Evolutionary conservation across 176 grass and related monocot genomes (phyloP).

Genomic region (Dactylis glomerata): DNA sequence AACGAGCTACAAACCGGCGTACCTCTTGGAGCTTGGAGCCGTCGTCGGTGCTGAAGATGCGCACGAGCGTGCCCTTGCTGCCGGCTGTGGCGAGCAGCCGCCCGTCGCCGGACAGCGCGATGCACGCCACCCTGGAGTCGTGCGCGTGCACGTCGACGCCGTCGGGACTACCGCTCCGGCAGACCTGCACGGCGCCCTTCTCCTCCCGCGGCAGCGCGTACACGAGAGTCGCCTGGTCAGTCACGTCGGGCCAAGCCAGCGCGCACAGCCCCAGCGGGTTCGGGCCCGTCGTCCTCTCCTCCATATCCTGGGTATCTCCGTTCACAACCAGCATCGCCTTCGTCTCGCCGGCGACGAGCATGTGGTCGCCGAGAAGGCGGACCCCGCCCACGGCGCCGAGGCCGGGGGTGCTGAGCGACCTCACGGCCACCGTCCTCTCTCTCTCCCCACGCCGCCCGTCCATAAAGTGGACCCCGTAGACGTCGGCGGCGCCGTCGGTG

Average conservation of each 20-base stretch:
- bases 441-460: neutral
- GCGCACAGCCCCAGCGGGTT: constrained; percentile 70
- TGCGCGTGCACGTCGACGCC: constrained; percentile 50
- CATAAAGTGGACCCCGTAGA: neutral
- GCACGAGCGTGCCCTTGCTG: constrained; percentile 68
- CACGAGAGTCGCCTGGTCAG: constrained; percentile 17
- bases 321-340: constrained; percentile 18
- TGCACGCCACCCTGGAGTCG: constrained; percentile 36
- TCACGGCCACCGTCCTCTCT: neutral
- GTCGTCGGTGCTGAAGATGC: constrained; percentile 56
- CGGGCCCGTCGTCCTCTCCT: constrained; percentile 47
- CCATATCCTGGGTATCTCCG: neutral
- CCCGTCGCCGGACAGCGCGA: constrained; percentile 64
- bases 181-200: constrained; percentile 53
- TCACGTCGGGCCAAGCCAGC: too few relatives aligned
- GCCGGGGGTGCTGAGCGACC: neutral
- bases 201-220: constrained; percentile 45
- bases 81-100: constrained; percentile 70
- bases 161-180: constrained; percentile 14
- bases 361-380: constrained; percentile 37
- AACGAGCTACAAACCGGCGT: neutral
- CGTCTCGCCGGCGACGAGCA: constrained; percentile 47
- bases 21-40: constrained; percentile 59
- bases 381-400: constrained; percentile 33
- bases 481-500: neutral